A percentile compares a stretch with the other conserved stretches of the same genome.
Conservation (phyloP, 441 rosid genomes). For the Syzygium malaccense region DNA sequence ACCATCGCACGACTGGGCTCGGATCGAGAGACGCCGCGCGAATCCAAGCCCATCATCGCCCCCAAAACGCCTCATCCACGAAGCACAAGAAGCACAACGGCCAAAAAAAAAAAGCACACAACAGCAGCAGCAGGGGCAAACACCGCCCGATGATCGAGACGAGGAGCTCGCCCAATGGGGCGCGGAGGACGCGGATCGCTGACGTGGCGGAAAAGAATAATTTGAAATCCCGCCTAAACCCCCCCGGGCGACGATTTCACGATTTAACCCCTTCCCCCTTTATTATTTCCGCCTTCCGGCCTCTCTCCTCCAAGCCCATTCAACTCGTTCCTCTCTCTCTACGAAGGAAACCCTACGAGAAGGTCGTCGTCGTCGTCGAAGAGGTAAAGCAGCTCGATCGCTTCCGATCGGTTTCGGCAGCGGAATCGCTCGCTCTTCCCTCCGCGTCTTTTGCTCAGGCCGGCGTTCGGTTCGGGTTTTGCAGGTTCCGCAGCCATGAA, state of each 20-base stretch:
- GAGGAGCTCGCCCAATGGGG: slow-evolving; percentile 4
- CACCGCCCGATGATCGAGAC: no score
- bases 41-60: background rate
- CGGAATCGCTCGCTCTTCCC: background rate
- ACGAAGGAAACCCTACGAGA: slow-evolving; percentile 7
- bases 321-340: background rate
- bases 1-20: background rate
- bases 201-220: slow-evolving; percentile 36
- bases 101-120: background rate
- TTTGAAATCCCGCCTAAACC: slow-evolving; percentile 76
- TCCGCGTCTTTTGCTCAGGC: slow-evolving; percentile 20
- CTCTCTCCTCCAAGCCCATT: background rate
- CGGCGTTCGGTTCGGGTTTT: background rate
- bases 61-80: background rate
- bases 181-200: slow-evolving; percentile 35
- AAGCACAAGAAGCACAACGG: slow-evolving; percentile 35
- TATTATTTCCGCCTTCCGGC: slow-evolving; percentile 44
- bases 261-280: slow-evolving; percentile 27
- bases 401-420: background rate
- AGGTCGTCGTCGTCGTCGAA: background rate
- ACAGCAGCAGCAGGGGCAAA: background rate
- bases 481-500: slow-evolving; percentile 66
- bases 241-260: slow-evolving; percentile 22
- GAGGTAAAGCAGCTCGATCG: slow-evolving; percentile 21
- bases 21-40: background rate